Percentiles rank a stretch among this genome's conserved stretches.
phyloP scores from a whole-genome alignment of 768 basidiomycete genomes.

The Amanita brunnescens region DNA sequence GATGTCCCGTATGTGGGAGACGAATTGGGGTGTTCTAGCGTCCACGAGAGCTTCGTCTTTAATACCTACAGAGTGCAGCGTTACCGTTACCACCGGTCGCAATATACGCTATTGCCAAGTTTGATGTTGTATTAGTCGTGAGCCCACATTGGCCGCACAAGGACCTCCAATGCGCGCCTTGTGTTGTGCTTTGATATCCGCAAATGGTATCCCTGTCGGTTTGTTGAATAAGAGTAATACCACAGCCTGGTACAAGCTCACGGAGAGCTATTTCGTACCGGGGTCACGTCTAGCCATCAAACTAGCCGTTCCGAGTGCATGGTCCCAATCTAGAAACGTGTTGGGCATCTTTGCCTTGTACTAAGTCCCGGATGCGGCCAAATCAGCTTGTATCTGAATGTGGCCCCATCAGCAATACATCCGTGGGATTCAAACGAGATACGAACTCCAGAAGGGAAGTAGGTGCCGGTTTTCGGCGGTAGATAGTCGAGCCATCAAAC shows the following conservation, averaged over 20 bases:
- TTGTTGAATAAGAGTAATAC: constrained; percentile 84
- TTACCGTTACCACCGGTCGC: not conserved
- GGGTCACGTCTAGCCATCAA: constrained; percentile 60
- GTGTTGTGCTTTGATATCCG: constrained; percentile 68
- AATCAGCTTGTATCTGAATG: constrained; percentile 66
- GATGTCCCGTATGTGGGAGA: constrained; percentile 36
- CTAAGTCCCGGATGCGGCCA: constrained; percentile 54
- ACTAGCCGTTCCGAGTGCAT: constrained; percentile 73
- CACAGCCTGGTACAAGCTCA: constrained; percentile 87
- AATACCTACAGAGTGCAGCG: not conserved
- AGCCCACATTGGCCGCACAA: too few species aligned
- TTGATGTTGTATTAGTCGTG: not conserved
- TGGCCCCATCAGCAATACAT: too few species aligned
- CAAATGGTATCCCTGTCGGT: constrained; percentile 46
- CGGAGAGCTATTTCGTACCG: constrained; percentile 77
- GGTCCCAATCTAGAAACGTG: constrained; percentile 80
- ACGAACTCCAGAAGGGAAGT: too few species aligned
- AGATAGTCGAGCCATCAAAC: too few species aligned
- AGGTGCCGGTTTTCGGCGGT: too few species aligned
- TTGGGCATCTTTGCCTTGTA: constrained; percentile 76
- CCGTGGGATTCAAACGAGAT: too few species aligned
- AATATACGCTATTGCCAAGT: not conserved
- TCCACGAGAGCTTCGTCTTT: constrained; percentile 3
- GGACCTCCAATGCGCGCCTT: too few species aligned
- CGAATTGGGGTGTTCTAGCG: constrained; percentile 30